Percentiles rank a stretch among this genome's conserved stretches.
phyloP scores from a whole-genome alignment of 495 filamentous ascomycete species.

The Ascobolus immersus region DNA sequence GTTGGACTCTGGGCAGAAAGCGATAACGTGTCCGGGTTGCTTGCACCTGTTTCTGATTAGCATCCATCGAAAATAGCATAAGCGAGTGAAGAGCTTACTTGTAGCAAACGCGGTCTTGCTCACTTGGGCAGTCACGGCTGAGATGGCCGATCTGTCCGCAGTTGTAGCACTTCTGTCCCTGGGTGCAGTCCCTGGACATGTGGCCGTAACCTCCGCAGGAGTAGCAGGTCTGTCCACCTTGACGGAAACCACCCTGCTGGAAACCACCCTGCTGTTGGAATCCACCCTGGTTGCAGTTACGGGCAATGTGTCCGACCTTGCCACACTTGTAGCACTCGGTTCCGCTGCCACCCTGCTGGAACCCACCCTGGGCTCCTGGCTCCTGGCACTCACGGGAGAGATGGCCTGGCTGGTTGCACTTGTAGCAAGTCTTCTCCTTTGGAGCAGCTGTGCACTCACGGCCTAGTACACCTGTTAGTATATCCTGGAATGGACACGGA shows the following conservation, averaged over 20 bases:
- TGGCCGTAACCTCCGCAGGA: slow-evolving; percentile 91
- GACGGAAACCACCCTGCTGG: slow-evolving; percentile 19
- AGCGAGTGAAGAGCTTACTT: slow-evolving; percentile 21
- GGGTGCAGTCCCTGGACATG: slow-evolving; percentile 92
- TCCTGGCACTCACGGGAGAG: slow-evolving; percentile 78
- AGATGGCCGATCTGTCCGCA: slow-evolving; percentile 89
- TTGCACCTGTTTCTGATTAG: slow-evolving; percentile 40
- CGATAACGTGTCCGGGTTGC: slow-evolving; percentile 88
- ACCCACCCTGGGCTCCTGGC: slow-evolving; percentile 25
- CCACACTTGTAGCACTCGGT: slow-evolving; percentile 98
- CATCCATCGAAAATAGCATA: neutral
- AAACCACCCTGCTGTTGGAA: slow-evolving; percentile 18
- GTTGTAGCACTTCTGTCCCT: slow-evolving; percentile 99
- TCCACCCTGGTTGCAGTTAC: slow-evolving; percentile 42
- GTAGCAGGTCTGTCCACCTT: slow-evolving; percentile 65
- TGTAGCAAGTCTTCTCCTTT: slow-evolving; percentile 94
- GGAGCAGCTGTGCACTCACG: slow-evolving; percentile 74
- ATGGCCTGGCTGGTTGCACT: slow-evolving; percentile 61
- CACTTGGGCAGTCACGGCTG: slow-evolving; percentile 81
- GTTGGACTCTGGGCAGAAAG: slow-evolving; percentile 47
- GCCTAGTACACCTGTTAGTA: slow-evolving; percentile 24
- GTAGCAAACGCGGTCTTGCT: slow-evolving; percentile 93
- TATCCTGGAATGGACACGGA: slow-evolving; percentile 3
- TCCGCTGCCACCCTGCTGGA: slow-evolving; percentile 20
- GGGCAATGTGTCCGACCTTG: slow-evolving; percentile 87